A percentile compares a stretch with the other conserved stretches of the same genome.
These are phyloP conservation scores for Fusarium buxicola DNA, from an alignment of 2,329 filamentous ascomycete species.

Conservation along the genomic window DNA sequence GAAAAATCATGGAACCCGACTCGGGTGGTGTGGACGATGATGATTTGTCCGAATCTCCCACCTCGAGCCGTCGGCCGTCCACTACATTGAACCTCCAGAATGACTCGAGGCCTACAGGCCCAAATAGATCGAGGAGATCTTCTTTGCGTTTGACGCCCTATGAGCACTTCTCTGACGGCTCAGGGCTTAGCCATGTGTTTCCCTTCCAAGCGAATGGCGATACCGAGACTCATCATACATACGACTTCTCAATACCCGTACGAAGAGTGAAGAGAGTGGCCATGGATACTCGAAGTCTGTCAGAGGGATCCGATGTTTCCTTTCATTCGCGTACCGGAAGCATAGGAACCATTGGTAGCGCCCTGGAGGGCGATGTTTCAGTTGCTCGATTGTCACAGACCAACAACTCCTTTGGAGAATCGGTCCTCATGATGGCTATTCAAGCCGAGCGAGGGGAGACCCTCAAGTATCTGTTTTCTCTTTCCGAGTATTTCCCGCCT, in stretches of 20 bases:
- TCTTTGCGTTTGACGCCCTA: constrained; percentile 57
- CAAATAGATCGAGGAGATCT: constrained; percentile 51
- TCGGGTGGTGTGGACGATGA: constrained; percentile 61
- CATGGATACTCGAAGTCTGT: constrained; percentile 90
- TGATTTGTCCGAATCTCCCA: constrained; percentile 54
- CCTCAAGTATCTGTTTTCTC: constrained; percentile 82
- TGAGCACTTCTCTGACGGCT: constrained; percentile 66
- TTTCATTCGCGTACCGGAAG: constrained; percentile 84
- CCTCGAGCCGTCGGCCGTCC: constrained; percentile 59
- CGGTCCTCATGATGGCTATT: constrained; percentile 87
- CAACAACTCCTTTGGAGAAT: constrained; percentile 78
- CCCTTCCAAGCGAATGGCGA: constrained; percentile 77
- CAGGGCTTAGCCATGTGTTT: constrained; percentile 84
- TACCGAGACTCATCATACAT: constrained; percentile 47
- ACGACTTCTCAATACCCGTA: constrained; percentile 46
- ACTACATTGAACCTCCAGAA: constrained; percentile 62
- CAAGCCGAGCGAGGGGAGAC: constrained; percentile 77
- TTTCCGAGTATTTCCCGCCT: constrained; percentile 80
- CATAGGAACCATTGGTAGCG: constrained; percentile 77
- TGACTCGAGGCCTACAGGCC: constrained; percentile 45
- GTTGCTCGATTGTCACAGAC: constrained; percentile 82
- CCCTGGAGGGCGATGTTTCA: constrained; percentile 86
- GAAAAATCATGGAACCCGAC: constrained; percentile 81
- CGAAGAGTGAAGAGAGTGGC: constrained; percentile 82
- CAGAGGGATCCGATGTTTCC: constrained; percentile 85